These are phyloP conservation scores for Aphanomyces invadans DNA, from an alignment of 352 stramenopile genomes.

Conservation along the genomic window DNA sequence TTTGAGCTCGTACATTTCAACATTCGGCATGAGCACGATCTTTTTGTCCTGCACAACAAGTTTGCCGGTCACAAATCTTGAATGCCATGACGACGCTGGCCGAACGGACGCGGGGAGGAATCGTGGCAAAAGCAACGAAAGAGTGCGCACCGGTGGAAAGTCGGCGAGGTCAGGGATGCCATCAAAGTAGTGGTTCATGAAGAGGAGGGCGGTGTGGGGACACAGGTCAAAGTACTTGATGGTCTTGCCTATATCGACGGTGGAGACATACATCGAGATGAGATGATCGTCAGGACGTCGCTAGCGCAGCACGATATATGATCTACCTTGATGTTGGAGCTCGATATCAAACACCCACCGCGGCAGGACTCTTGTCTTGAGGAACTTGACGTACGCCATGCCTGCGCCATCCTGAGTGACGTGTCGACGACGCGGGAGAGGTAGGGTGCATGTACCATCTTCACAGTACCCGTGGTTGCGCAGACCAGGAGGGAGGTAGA, in stretches of 20 bases:
- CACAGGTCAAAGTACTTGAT: slow-evolving; percentile 13
- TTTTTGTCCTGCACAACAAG: slow-evolving; percentile 7
- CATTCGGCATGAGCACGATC: slow-evolving; percentile 15
- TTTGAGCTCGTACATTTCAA: slow-evolving; percentile 15
- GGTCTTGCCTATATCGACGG: slow-evolving; percentile 8
- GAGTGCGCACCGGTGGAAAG: not conserved
- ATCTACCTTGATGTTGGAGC: slow-evolving; percentile 30
- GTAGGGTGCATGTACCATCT: slow-evolving; percentile 35
- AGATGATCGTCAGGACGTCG: too few species aligned
- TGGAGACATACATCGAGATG: too few species aligned
- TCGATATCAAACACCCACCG: slow-evolving; percentile 35
- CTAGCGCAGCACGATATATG: too few species aligned
- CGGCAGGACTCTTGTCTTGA: slow-evolving; percentile 40
- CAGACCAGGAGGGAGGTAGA: slow-evolving; percentile 42
- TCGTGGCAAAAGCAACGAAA: too few species aligned
- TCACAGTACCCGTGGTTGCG: slow-evolving; percentile 59
- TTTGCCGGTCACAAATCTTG: too few species aligned
- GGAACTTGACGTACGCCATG: slow-evolving; percentile 40
- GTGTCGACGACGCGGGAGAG: too few species aligned
- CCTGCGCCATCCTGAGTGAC: not conserved
- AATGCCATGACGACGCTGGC: too few species aligned
- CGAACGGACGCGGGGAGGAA: too few species aligned
- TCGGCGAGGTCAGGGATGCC: not conserved
- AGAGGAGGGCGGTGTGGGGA: not conserved
- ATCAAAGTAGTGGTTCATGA: slow-evolving; percentile 20